Conservation (phyloP, 1,284 basidiomycete genomes). For the Flammula alnicola region DNA sequence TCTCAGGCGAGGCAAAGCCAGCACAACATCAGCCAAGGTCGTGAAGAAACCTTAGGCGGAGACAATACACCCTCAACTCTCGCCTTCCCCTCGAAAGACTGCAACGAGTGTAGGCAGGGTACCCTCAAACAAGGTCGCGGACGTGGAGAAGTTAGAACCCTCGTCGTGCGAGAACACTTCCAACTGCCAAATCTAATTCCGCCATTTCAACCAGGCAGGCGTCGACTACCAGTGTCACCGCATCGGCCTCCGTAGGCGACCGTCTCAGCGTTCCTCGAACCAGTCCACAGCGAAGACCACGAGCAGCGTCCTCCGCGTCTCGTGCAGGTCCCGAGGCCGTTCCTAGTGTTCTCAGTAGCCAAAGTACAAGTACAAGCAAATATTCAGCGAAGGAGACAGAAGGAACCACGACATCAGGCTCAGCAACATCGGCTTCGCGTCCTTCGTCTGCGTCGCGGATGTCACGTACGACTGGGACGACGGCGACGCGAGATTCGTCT, state of each 20-base stretch:
- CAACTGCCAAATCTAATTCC: constrained; percentile 16
- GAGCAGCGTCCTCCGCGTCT: no score
- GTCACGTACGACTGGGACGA: constrained; percentile 3
- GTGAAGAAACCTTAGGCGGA: constrained; percentile 1
- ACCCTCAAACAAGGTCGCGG: constrained; percentile 7
- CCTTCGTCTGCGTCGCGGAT: constrained; percentile 24
- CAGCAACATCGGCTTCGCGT: constrained; percentile 17
- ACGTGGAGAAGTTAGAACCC: no score
- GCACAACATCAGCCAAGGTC: constrained; percentile 21
- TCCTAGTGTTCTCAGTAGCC: no score
- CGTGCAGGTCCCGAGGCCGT: no score
- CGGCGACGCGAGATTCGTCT: constrained; percentile 15
- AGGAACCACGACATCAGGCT: constrained; percentile 5
- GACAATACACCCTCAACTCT: not conserved
- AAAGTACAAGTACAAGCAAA: no score
- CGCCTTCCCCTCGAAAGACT: constrained; percentile 7
- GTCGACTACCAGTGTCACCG: no score
- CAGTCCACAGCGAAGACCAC: no score
- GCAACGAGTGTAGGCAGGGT: constrained; percentile 6
- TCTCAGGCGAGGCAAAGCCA: constrained; percentile 17
- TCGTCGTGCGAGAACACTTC: no score
- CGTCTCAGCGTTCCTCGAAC: no score
- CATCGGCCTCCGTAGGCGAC: no score
- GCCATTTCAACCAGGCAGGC: constrained; percentile 22
- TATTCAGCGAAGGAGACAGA: no score